Base-by-base conservation (phyloP, 2,329 filamentous ascomycete genomes). In the Pseudogymnoascus sp. region DNA sequence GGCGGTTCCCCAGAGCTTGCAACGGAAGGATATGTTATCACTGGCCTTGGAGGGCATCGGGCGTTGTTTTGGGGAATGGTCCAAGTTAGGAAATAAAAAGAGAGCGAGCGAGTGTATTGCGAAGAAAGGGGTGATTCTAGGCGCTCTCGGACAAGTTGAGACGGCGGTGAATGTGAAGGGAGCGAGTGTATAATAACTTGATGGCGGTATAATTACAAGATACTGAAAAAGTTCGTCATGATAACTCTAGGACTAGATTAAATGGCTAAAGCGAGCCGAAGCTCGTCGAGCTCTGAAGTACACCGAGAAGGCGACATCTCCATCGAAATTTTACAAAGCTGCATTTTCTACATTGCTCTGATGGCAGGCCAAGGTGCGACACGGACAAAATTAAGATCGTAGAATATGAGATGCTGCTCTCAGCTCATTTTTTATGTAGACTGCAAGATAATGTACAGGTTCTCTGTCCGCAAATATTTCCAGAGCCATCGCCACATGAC, bases 91-190 rank as follows among this genome's bases (percentile, higher is more conserved):
- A 67, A 84, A 88, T 73, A 72, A 86, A 70, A 82, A 84, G 67
- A 83, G 87, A 68, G 83, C 86, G 76, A 69, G 59, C 21, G 59
- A 26, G 59, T 61, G 59, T 26, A 76, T 88, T 72, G 82, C 83
- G 53, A 88, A 88, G 75, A 89, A 88, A 73, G 82, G 83, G 8
- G 82, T 81, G n/a, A 78, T 89, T 59, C 83, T 86, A 72, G 81
- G 82, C 69, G 75, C 85, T 64, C 76, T 82, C 24, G 85, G 82
- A 2, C 83, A 87, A 69, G 72, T 76, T 38, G 75, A 77, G 31
- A 68, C 83, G 67, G 81, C 81, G n/a, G 82, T 83, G 73, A 81
- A 84, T 67, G 81, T 78, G 71, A 81, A 81, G 5, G 77, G n/a
- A n/a, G n/a, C n/a, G 80, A 40, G 79, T 79, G 67, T 84, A 82